These are phyloP conservation scores for Tulasnella calospora DNA, from an alignment of 768 basidiomycete species.

Conservation along the genomic window DNA sequence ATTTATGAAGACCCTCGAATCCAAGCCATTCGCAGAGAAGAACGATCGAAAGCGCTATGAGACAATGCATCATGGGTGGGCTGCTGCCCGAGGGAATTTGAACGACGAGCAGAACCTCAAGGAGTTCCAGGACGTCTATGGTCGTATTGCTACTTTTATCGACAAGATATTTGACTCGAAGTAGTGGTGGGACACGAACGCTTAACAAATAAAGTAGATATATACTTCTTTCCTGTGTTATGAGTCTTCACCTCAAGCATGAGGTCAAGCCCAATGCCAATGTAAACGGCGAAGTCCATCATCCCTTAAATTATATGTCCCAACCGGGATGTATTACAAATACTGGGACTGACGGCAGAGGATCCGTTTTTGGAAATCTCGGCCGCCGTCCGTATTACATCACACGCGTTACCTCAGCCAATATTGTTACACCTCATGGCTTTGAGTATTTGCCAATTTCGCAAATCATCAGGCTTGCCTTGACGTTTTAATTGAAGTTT, in stretches of 20 bases:
- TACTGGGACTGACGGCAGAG: no score
- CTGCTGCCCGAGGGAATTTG: slow-evolving; percentile 15
- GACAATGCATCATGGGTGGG: slow-evolving; percentile 21
- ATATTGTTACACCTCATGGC: no score
- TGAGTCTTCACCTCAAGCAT: neutral
- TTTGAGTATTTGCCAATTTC: no score
- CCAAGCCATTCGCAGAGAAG: slow-evolving; percentile 15
- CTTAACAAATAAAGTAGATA: neutral
- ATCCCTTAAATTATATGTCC: no score
- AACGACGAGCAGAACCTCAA: slow-evolving; percentile 16
- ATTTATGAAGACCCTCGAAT: neutral
- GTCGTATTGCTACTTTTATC: neutral
- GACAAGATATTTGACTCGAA: neutral
- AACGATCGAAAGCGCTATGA: slow-evolving; percentile 12
- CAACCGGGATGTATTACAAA: no score
- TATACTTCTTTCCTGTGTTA: neutral
- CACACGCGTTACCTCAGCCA: no score
- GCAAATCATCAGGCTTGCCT: no score
- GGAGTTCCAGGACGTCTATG: slow-evolving; percentile 20
- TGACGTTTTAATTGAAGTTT: no score
- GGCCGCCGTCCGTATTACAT: no score
- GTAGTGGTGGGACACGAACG: neutral
- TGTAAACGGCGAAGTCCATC: no score
- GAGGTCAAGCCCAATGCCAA: no score
- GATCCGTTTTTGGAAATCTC: no score